Evolutionary conservation across 805 yeast genomes (phyloP), one percentile per base, ranked within the genome.

Genomic region (Grigorovia humatica): DNA sequence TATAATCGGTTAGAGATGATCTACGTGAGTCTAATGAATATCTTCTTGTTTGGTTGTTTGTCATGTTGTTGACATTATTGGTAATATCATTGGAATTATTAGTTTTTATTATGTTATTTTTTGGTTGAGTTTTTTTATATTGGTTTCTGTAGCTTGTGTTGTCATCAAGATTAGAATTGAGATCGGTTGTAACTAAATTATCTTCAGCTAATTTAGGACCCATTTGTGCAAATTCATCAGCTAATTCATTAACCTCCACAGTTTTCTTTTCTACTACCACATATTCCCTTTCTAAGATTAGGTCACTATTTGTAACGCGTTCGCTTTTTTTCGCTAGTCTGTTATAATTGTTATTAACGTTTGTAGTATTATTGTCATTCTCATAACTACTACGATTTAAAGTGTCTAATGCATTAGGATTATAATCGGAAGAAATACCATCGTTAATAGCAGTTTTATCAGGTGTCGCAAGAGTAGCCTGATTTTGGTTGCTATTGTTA

Each of bases 221-320:
- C 13, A 59, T 48, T 46, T 59, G 59, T 4, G 88, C 90, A 49
- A 91, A 71, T 65, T 90, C 96, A 67, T 91, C 98, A 2, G 99
- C 99, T 52, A 93, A 74, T 2, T 96, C 91, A 70, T 91, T 91
- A 9, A 91, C 95, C 64, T 93, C 98, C 3, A 91, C 97, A 0
- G 93, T 88, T 48, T 95, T 78, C 66, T 91, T 93, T 66, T 91
- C 98, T 30, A 91, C 90, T 43, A 91, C 95, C 38, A 91, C 98
- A 60, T 91, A 91, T 61, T 89, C 97, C 57, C 80, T 82, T 59
- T 88, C 96, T 52, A 82, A 70, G 27, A 77, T 74, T 20, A 76
- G 62, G 50, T 81, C 85, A 42, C 52, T 55, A 44, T 46, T 54
- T 12, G 52, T 50, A 17, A 43, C 46, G 15, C 6, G 13, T 13